Conservation (phyloP, 176 grass and related monocot genomes). For the Saccharum officinarum region DNA sequence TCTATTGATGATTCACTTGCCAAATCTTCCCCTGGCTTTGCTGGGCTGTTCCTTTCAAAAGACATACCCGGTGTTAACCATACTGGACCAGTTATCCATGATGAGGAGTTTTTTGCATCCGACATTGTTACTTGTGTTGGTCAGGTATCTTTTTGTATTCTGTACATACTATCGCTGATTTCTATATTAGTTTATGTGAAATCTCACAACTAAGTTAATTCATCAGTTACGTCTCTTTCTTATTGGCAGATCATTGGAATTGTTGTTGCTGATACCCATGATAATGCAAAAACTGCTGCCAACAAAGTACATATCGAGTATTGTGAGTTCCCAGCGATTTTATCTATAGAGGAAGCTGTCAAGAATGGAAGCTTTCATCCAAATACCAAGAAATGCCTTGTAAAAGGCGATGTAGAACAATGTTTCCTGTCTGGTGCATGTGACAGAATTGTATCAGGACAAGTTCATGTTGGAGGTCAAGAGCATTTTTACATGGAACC, state of each 20-base stretch:
- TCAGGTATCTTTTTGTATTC: conserved; percentile 56
- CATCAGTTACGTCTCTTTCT: conserved; percentile 19
- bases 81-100: conserved; percentile 61
- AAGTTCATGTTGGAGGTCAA: conserved; percentile 84
- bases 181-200: conserved; percentile 14
- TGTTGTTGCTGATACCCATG: conserved; percentile 96
- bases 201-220: background rate
- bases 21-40: conserved; percentile 84
- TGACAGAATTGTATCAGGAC: conserved; percentile 69
- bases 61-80: conserved; percentile 78
- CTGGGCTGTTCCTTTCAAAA: conserved; percentile 71
- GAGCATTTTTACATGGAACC: conserved; percentile 99
- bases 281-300: conserved; percentile 86
- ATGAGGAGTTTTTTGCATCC: conserved; percentile 94
- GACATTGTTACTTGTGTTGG: conserved; percentile 96
- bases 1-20: conserved; percentile 76
- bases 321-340: conserved; percentile 76
- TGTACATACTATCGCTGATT: conserved; percentile 10
- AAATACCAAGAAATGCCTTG: conserved; percentile 68
- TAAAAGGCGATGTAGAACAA: conserved; percentile 76
- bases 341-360: conserved; percentile 87
- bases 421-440: conserved; percentile 67
- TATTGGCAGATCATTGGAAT: conserved; percentile 78
- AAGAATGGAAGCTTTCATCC: conserved; percentile 72
- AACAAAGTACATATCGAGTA: conserved; percentile 81